Evolutionary conservation across 179 eudicot species (phyloP), one percentile per base, ranked within the genome.

Genomic region (Sideroxylon spinosum): DNA sequence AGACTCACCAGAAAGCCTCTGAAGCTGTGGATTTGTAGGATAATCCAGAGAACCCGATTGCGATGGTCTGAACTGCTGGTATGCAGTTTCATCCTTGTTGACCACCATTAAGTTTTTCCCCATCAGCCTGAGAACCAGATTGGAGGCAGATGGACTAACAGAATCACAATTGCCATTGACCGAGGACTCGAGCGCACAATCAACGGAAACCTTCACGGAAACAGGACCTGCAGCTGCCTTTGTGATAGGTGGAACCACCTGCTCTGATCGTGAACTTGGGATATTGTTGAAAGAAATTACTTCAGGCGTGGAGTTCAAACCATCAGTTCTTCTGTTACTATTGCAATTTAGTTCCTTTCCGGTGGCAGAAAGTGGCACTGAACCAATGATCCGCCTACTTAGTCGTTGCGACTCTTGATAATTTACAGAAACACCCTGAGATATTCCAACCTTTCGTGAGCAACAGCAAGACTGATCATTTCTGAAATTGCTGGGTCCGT

Each of bases 51-150:
- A 9, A 68, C 68, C 19, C 5, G 79, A 61, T 16, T 55, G 75
- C 50, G 76, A 17, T 20, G 82, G 66, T 50, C 75, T 62, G 6
- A 25, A 17, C 26, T 73, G 84, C 11, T 81, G 78, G n/a, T 75
- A 76, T 19, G 56, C 76, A 76, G 72, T 78, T 62, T 86, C 90
- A 55, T 86, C 87, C 61, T 80, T 89, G 80, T 86, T 93, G 61
- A 84, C 84, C 74, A 95, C 96, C 89, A 86, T 91, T 68, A 95
- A 81, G 82, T 95, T 84, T 82, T 93, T 95, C 7, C 98, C 98
- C 97, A 95, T 93, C 71, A 95, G 82, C 87, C 98, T 79, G 60
- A 93, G 90, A 65, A 93, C 84, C 6, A 91, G 89, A 81, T 84
- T 88, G 6, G 89, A 76, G 57, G 83, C 78, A 17, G 90, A 87